These are phyloP conservation scores for Liquidambar formosana DNA, from an alignment of 164 flowering plant genomes.

Conservation along the genomic window DNA sequence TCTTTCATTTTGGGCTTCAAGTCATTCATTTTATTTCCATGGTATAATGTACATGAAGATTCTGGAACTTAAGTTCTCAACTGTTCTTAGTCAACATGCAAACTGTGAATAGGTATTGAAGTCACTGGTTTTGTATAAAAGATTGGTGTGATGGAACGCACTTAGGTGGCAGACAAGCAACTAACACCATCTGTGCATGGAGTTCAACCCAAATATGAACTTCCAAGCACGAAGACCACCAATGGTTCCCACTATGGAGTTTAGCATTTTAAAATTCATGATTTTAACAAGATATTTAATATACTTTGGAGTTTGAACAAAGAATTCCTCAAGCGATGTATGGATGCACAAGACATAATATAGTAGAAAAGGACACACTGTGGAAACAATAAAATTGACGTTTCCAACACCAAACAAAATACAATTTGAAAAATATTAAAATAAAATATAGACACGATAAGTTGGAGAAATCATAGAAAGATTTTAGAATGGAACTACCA, in stretches of 20 bases:
- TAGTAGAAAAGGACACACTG: background rate
- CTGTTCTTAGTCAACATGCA: background rate
- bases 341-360: background rate
- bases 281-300: too few species aligned
- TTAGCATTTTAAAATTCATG: too few species aligned
- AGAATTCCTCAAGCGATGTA: background rate
- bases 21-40: background rate
- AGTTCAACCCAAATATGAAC: background rate
- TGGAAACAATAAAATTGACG: background rate
- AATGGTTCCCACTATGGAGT: too few species aligned
- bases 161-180: background rate
- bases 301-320: too few species aligned
- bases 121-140: background rate
- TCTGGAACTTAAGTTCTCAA: too few species aligned
- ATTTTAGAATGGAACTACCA: constrained; percentile 24
- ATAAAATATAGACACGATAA: background rate
- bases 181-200: background rate
- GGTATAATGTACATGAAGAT: too few species aligned
- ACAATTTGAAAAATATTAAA: background rate
- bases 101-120: background rate
- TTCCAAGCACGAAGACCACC: too few species aligned
- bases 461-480: background rate
- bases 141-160: background rate
- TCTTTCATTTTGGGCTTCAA: background rate
- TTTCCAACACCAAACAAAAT: background rate